phyloP scores from a whole-genome alignment of 1,284 basidiomycete species.

The Wallemia ichthyophaga region DNA sequence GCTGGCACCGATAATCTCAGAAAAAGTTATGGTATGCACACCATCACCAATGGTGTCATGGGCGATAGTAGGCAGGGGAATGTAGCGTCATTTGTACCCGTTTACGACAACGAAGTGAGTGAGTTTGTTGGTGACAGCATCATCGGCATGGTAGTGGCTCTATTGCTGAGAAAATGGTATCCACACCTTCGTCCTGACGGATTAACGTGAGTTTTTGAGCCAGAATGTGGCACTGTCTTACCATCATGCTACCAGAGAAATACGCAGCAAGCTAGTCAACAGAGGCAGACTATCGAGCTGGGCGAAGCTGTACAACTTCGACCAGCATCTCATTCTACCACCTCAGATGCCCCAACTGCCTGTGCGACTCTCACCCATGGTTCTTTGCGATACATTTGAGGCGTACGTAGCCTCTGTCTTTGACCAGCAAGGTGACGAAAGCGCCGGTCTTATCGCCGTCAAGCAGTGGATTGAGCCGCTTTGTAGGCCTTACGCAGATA shows the following conservation, averaged over 20 bases:
- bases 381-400: background rate
- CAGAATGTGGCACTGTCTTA: background rate
- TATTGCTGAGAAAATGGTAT: background rate
- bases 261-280: background rate
- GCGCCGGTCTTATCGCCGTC: background rate
- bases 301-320: background rate
- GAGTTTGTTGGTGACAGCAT: background rate
- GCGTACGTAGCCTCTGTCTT: background rate
- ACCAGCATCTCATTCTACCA: background rate
- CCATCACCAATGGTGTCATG: background rate
- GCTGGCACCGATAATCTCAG: background rate
- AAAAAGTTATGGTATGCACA: background rate
- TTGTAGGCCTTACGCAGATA: background rate
- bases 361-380: background rate
- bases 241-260: background rate
- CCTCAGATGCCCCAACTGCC: too few species aligned
- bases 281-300: background rate
- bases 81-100: background rate
- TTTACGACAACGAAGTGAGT: background rate
- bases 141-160: background rate
- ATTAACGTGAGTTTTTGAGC: background rate
- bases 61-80: background rate
- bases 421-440: background rate
- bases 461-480: background rate
- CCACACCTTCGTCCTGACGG: background rate